phyloP scores from a whole-genome alignment of 129 eudicot species.

The Tanacetum coccineum region DNA sequence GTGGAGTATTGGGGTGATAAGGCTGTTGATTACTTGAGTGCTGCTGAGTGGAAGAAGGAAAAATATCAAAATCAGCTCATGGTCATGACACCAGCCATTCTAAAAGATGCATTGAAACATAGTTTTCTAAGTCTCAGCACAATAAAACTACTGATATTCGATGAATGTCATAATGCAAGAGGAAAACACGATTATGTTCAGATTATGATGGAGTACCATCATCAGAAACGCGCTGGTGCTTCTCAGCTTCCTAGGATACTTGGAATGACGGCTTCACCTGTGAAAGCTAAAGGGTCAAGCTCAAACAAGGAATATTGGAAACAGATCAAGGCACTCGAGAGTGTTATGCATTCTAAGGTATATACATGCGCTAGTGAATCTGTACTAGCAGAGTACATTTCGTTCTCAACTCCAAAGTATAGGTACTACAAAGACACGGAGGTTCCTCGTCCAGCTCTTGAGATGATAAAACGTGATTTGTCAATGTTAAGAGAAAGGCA shows the following conservation, averaged over 20 bases:
- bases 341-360: slow-evolving; percentile 72
- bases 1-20: slow-evolving; percentile 86
- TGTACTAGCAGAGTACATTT: slow-evolving; percentile 47
- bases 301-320: slow-evolving; percentile 45
- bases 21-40: slow-evolving; percentile 85
- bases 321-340: slow-evolving; percentile 63
- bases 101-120: slow-evolving; percentile 74
- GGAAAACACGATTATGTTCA: slow-evolving; percentile 72
- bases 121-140: slow-evolving; percentile 44
- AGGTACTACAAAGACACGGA: slow-evolving; percentile 39
- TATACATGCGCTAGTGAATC: slow-evolving; percentile 70
- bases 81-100: slow-evolving; percentile 80
- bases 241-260: slow-evolving; percentile 68
- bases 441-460: slow-evolving; percentile 22
- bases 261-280: slow-evolving; percentile 98
- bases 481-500: slow-evolving; percentile 39
- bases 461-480: slow-evolving; percentile 24
- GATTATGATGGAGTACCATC: slow-evolving; percentile 90
- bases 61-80: slow-evolving; percentile 66
- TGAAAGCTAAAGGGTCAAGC: slow-evolving; percentile 75
- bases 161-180: slow-evolving; percentile 93
- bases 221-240: slow-evolving; percentile 27
- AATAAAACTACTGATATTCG: slow-evolving; percentile 76
- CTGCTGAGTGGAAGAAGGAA: slow-evolving; percentile 62
- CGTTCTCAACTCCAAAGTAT: slow-evolving; percentile 47